Base-by-base conservation (phyloP, 2,329 filamentous ascomycete genomes). In the Orbilia ellipsospora region DNA sequence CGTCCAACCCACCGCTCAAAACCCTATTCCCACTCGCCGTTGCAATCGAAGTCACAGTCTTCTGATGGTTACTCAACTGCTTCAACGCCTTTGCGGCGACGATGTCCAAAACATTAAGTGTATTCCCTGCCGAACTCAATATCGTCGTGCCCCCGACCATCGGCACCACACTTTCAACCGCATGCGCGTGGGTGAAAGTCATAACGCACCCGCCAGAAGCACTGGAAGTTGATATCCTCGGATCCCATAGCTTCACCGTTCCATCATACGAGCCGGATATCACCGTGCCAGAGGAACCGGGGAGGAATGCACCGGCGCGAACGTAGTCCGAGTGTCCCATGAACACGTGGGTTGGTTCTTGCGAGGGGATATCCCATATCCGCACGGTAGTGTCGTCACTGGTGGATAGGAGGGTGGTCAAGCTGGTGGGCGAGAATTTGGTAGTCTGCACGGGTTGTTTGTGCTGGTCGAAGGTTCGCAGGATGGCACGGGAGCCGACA, bases 401-500 rank as follows among this genome's bases (percentile, higher is more conserved):
- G 62, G 92, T 91, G 80, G 91, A 96, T 87, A 99, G 90, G 73
- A 98, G 85, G 2, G 89, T 89, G 0, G 95, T 99, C 78, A 94
- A 87, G 76, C 95, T 90, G n/a, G 87, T 87, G 0, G 93, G 93
- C n/a, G 92, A 94, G 87, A 96, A 99, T 82, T 90, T 90, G 54
- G 93, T 94, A 23, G 90, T 89, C 90, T 94, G 97, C 23, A 96
- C 92, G 13, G 95, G 92, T 85, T 96, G 94, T 84, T 93, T 94
- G 84, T 98, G 94, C 79, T 94, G 89, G 78, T 90, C 89, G 94
- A 95, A 99, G 61, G 94, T 97, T 85, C 95, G 94, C 80, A 99
- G 84, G 78, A 99, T 97, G 2, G 93, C 93, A 77, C 95, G 88
- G 69, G 93, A 94, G 81, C 87, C 90, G 61, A 96, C 89, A 81